Conservation (phyloP, 139 green algal species). For the Tetradesmus lagerheimii region DNA sequence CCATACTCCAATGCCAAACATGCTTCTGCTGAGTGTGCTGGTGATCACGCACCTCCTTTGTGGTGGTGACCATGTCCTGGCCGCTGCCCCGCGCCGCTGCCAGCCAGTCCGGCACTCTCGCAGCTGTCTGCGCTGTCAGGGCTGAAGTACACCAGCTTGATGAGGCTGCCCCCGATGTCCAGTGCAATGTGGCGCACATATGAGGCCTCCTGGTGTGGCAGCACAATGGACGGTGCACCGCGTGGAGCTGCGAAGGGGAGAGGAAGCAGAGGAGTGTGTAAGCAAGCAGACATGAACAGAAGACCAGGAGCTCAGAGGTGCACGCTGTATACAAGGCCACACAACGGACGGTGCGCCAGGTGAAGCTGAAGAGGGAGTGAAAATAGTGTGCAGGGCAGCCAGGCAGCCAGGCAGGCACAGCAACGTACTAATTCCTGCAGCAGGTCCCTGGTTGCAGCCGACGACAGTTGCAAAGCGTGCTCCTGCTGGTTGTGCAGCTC, state of each 20-base stretch:
- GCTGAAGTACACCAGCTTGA: conserved; percentile 99
- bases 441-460: too few relatives aligned
- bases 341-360: conserved; percentile 87
- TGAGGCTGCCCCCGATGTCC: conserved; percentile 96
- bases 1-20: not conserved
- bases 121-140: conserved; percentile 54
- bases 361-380: not conserved
- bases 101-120: not conserved
- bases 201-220: conserved; percentile 91
- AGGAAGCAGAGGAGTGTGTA: too few relatives aligned
- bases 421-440: too few relatives aligned
- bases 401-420: not conserved
- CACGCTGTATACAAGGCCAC: too few relatives aligned
- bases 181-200: conserved; percentile 94
- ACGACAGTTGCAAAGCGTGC: too few relatives aligned
- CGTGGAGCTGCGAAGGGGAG: not conserved
- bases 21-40: not conserved
- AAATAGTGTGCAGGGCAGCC: not conserved
- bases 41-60: not conserved
- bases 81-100: not conserved
- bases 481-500: too few relatives aligned
- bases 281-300: too few relatives aligned
- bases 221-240: conserved; percentile 88
- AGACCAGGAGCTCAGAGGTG: too few relatives aligned
- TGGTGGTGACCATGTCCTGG: conserved; percentile 4